These are phyloP conservation scores for Aspergillus floridensis DNA, from an alignment of 2,329 filamentous ascomycete species.

Conservation along the genomic window DNA sequence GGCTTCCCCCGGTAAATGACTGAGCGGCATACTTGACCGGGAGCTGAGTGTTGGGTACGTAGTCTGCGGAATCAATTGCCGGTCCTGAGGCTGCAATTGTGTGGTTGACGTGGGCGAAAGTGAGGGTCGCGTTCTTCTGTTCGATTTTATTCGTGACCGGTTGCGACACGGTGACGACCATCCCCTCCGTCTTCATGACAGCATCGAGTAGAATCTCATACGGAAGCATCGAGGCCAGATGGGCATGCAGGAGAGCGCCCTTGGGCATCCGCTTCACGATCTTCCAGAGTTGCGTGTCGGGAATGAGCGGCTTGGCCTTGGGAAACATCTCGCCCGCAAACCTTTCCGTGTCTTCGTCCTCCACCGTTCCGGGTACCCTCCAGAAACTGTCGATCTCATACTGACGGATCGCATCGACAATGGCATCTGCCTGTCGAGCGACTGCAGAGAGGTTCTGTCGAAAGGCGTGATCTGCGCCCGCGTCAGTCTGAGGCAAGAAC, in stretches of 20 bases:
- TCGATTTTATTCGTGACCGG: slow-evolving; percentile 53
- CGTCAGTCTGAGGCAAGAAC: not conserved
- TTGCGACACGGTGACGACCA: slow-evolving; percentile 62
- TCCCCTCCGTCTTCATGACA: slow-evolving; percentile 65
- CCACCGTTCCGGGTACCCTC: slow-evolving; percentile 10
- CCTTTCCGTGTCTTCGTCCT: slow-evolving; percentile 15
- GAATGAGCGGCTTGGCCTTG: slow-evolving; percentile 78
- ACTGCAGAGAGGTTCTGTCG: slow-evolving; percentile 64
- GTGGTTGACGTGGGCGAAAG: slow-evolving; percentile 58
- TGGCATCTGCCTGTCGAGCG: slow-evolving; percentile 58
- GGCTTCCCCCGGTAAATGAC: slow-evolving; percentile 67
- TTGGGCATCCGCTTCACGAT: slow-evolving; percentile 85
- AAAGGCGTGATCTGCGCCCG: slow-evolving; percentile 20
- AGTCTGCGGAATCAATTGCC: slow-evolving; percentile 64
- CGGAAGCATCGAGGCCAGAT: slow-evolving; percentile 85
- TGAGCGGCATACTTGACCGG: slow-evolving; percentile 62
- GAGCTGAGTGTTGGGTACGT: slow-evolving; percentile 58
- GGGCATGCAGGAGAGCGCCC: slow-evolving; percentile 66
- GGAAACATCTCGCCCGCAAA: slow-evolving; percentile 87
- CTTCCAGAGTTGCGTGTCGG: slow-evolving; percentile 77
- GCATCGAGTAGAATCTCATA: slow-evolving; percentile 71
- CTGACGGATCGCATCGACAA: slow-evolving; percentile 53
- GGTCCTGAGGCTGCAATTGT: slow-evolving; percentile 41
- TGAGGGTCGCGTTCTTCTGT: slow-evolving; percentile 55
- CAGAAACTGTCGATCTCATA: slow-evolving; percentile 22